These are phyloP conservation scores for Echria macrotheca DNA, from an alignment of 495 filamentous ascomycete species.

Conservation along the genomic window DNA sequence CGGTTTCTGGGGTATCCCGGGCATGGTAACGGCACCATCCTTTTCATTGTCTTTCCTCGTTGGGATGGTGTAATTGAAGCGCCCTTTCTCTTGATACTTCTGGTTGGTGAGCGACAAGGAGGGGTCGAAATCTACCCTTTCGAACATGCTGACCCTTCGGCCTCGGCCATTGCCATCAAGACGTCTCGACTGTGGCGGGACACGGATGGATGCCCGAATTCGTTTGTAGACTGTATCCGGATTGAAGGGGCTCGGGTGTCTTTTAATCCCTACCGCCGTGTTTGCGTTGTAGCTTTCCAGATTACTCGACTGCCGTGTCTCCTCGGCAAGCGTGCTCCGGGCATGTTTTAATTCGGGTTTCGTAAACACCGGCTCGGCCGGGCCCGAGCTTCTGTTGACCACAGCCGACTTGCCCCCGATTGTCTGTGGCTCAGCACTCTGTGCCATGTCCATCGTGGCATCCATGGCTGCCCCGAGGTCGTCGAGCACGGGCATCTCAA, in stretches of 20 bases:
- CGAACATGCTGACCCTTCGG: conserved; percentile 41
- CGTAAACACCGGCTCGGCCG: conserved; percentile 33
- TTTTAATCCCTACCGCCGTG: conserved; percentile 29
- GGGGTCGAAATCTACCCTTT: conserved; percentile 46
- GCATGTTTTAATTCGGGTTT: conserved; percentile 47
- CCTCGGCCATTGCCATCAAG: too few species aligned
- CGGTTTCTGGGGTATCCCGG: conserved; percentile 29
- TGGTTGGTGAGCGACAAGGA: conserved; percentile 41
- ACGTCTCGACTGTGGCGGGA: too few species aligned
- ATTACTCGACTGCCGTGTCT: conserved; percentile 24
- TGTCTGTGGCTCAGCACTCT: conserved; percentile 4
- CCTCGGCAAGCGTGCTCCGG: conserved; percentile 36
- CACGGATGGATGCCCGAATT: conserved; percentile 36
- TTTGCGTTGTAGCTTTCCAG: conserved; percentile 26
- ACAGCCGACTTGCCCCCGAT: conserved; percentile 1
- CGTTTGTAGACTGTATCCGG: conserved; percentile 48
- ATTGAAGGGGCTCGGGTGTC: conserved; percentile 44
- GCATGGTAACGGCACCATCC: conserved; percentile 31
- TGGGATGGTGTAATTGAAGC: conserved; percentile 37
- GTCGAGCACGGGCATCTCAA: conserved; percentile 24
- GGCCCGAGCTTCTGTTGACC: background rate
- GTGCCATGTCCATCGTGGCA: conserved; percentile 10
- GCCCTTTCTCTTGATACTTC: conserved; percentile 48
- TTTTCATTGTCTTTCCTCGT: conserved; percentile 17
- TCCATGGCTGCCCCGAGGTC: conserved; percentile 12